Evolutionary conservation across 371 early-diverging fungal species (phyloP).

Genomic region (Saksenaea vasiformis): DNA sequence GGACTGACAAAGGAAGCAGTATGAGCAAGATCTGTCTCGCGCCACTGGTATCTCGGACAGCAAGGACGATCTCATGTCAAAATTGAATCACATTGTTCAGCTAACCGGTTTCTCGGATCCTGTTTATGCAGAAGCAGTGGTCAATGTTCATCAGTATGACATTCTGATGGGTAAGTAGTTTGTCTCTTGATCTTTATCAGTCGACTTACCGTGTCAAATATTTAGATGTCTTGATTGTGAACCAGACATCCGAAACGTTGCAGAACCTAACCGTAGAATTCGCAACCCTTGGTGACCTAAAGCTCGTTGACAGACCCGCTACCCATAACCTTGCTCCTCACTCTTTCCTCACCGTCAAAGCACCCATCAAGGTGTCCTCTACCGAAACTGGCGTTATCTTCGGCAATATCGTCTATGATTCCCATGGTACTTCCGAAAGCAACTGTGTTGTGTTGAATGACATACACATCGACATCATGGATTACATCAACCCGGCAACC

Average conservation of each 20-base stretch:
- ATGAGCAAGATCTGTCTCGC: slow-evolving; percentile 84
- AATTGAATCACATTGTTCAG: slow-evolving; percentile 91
- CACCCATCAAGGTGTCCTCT: slow-evolving; percentile 96
- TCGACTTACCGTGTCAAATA: background rate
- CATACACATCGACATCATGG: slow-evolving; percentile 98
- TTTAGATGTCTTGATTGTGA: slow-evolving; percentile 94
- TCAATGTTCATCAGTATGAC: slow-evolving; percentile 95
- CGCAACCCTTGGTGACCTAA: slow-evolving; percentile 95
- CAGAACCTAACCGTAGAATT: slow-evolving; percentile 98
- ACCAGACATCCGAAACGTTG: slow-evolving; percentile 95
- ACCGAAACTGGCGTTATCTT: slow-evolving; percentile 98
- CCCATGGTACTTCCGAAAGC: slow-evolving; percentile 74
- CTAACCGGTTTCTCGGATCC: slow-evolving; percentile 98
- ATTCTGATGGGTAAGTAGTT: slow-evolving; percentile 76
- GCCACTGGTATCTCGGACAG: slow-evolving; percentile 80
- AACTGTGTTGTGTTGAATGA: slow-evolving; percentile 93
- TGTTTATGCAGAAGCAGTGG: slow-evolving; percentile 98
- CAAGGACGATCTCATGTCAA: slow-evolving; percentile 80
- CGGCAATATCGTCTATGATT: slow-evolving; percentile 96
- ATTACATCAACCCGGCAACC: slow-evolving; percentile 93
- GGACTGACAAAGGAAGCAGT: slow-evolving; percentile 28
- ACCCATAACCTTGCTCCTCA: slow-evolving; percentile 91
- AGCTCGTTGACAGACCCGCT: slow-evolving; percentile 93
- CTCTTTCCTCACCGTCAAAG: slow-evolving; percentile 92
- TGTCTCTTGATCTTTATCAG: background rate